A percentile compares a stretch with the other conserved stretches of the same genome.
Conservation (phyloP, 345 rosid genomes). For the Erodium maritimum region DNA sequence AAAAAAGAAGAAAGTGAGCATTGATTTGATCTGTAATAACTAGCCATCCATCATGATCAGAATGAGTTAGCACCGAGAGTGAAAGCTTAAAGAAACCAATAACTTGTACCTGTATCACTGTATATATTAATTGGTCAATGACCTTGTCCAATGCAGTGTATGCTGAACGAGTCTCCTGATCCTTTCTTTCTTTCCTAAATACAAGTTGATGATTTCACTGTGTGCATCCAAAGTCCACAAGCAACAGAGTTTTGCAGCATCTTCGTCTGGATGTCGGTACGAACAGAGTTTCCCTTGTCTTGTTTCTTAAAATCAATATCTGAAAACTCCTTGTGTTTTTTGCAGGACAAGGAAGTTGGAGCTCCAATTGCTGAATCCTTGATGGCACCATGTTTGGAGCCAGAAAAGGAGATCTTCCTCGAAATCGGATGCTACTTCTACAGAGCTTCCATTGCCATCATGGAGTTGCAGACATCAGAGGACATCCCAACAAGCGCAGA, state of each 20-base stretch:
- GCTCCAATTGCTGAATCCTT: conserved; percentile 25
- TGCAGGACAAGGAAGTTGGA: conserved; percentile 30
- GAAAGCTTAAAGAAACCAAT: not conserved
- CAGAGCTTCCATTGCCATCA: conserved; percentile 43
- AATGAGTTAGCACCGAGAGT: not conserved
- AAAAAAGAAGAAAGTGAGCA: too few relatives aligned
- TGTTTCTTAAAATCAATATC: not conserved
- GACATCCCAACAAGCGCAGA: conserved; percentile 21
- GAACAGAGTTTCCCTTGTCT: conserved; percentile 9
- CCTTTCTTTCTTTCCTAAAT: not conserved
- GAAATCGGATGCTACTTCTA: conserved; percentile 55
- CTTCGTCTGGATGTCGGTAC: conserved; percentile 40
- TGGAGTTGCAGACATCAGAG: conserved; percentile 55
- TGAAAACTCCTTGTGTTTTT: conserved; percentile 1
- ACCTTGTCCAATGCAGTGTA: not conserved
- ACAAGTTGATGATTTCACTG: not conserved
- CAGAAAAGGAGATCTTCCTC: conserved; percentile 32
- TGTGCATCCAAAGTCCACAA: not conserved
- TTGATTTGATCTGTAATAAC: not conserved
- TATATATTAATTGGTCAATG: not conserved
- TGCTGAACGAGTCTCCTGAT: not conserved
- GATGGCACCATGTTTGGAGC: conserved; percentile 25
- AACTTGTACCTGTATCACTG: too few relatives aligned
- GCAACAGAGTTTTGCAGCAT: not conserved
- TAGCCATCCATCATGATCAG: not conserved